A percentile compares a stretch with the other conserved stretches of the same genome.
Evolutionary conservation across 176 grass and related monocot species (phyloP).

Genomic region (maize (Zea mays)): Zm-B73-REFERENCE-NAM-5.0 NC_050102.1:90142501-90143000

Average conservation of each 20-base stretch:
- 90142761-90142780: slow-evolving; percentile 90
- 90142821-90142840: slow-evolving; percentile 72
- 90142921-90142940: slow-evolving; percentile 72
- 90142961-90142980: slow-evolving; percentile 83
- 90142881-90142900: slow-evolving; percentile 72
- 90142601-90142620: slow-evolving; percentile 58
- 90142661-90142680: slow-evolving; percentile 66
- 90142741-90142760: slow-evolving; percentile 65
- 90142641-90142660: slow-evolving; percentile 39
- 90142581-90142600: slow-evolving; percentile 67
- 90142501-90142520: slow-evolving; percentile 84
- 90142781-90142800: slow-evolving; percentile 87
- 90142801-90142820: slow-evolving; percentile 80
- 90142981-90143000: slow-evolving; percentile 85
- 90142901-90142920: slow-evolving; percentile 79
- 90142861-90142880: slow-evolving; percentile 77
- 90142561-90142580: slow-evolving; percentile 82
- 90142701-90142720: slow-evolving; percentile 68
- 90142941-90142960: slow-evolving; percentile 82
- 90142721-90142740: slow-evolving; percentile 91
- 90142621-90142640: slow-evolving; percentile 51
- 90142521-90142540: slow-evolving; percentile 83
- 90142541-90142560: slow-evolving; percentile 75
- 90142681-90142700: slow-evolving; percentile 71
- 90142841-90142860: slow-evolving; percentile 80